Evolutionary conservation across 2,329 filamentous ascomycete genomes (phyloP), one percentile per base, ranked within the genome.

Genomic region (Fusarium irregulare): DNA sequence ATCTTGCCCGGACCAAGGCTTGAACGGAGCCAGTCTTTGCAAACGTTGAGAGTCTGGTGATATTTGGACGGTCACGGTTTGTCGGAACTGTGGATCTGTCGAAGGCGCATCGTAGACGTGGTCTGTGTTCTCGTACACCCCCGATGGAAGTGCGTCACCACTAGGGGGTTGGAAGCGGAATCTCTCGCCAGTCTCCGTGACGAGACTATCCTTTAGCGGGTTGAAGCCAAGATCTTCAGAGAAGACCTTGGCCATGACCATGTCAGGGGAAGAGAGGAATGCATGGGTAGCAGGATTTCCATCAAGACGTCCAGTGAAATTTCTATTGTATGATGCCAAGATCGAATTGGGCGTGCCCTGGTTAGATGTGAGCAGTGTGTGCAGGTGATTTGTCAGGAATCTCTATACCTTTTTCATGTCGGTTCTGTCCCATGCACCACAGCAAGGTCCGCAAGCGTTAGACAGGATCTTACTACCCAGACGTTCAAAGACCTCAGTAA

Each of bases 271-370:
- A 30, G 56, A 59, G 2, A 59, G 88, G 84, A 99, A 99, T 86
- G 98, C 98, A 94, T 98, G 97, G 11, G 96, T 99, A 34, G 92
- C 90, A 23, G 93, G 90, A 84, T 98, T 98, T 69, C 96, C 96
- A 78, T 99, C 96, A 80, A 98, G 98, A 71, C 96, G 92, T 65
- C 93, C 94, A 50, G 93, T 93, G 85, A 99, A 99, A 83, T 99
- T 99, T 64, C 96, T 92, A 86, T 99, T 99, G 85, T 98, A 99
- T 1, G 94, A 98, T 12, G 94, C 94, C 76, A 59, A 10, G 10
- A 59, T 44, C 3, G 56, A 59, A 9, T 59, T 59, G 3, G 47
- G 47, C 2, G 48, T 59, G 11, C 56, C 56, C 56, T 59, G 9
- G 0, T 3, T 3, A 2, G 2, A 13, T 32, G 46, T 57, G 5